Evolutionary conservation across 352 stramenopile species (phyloP).

Genomic region (Paralagenidium karlingii): DNA sequence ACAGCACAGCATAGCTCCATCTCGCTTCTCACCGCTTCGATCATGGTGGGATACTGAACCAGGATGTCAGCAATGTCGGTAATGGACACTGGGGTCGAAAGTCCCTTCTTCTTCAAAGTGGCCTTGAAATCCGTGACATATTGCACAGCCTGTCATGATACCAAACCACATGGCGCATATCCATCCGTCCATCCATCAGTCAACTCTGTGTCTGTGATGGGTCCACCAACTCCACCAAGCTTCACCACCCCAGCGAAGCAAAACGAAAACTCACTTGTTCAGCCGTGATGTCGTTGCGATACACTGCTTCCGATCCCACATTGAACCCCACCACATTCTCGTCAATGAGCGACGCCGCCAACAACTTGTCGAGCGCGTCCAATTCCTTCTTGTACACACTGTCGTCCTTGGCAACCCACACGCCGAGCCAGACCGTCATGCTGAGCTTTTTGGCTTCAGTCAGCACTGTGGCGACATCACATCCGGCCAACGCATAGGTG

Average conservation of each 20-base stretch:
- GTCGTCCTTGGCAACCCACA: constrained; percentile 63
- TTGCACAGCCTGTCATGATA: constrained; percentile 54
- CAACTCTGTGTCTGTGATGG: background rate
- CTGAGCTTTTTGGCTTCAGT: constrained; percentile 45
- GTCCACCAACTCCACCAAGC: background rate
- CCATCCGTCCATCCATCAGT: background rate
- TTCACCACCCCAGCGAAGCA: background rate
- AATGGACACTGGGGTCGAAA: constrained; percentile 51
- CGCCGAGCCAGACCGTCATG: constrained; percentile 68
- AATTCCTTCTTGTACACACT: constrained; percentile 60
- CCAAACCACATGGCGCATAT: background rate
- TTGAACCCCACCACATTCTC: constrained; percentile 74
- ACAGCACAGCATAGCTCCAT: background rate
- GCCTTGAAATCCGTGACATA: constrained; percentile 69
- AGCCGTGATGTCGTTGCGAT: constrained; percentile 60
- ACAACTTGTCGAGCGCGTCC: constrained; percentile 39
- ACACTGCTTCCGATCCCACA: constrained; percentile 70
- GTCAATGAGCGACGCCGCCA: constrained; percentile 50
- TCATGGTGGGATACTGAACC: constrained; percentile 58
- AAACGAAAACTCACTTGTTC: constrained; percentile 11
- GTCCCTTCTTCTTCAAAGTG: constrained; percentile 37
- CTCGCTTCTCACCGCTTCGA: too few species aligned
- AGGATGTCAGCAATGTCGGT: constrained; percentile 77
- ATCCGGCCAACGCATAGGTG: constrained; percentile 72
- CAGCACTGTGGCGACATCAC: constrained; percentile 57